Base-by-base conservation (phyloP, 2,329 filamentous ascomycete species). In the Fusarium sp. region DNA sequence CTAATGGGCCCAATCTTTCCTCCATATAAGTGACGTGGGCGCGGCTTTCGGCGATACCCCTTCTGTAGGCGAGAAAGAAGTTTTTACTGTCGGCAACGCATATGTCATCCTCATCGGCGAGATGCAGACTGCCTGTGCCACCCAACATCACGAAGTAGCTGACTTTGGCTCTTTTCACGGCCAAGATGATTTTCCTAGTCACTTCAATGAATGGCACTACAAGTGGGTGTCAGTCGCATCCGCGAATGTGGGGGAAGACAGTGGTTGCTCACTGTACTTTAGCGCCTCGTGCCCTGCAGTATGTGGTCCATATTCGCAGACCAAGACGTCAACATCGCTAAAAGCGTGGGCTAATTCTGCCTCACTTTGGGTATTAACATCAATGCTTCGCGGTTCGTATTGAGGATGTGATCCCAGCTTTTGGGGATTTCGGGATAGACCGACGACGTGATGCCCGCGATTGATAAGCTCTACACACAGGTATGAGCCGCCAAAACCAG, bases 111-210 rank as follows among this genome's bases (percentile, higher is more conserved):
- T n/a, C n/a, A n/a, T n/a, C n/a, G n/a, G 44, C 42, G 8, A 64
- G 13, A 24, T 64, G 56, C 6, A 60, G 37, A 35, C 37, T 44
- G 10, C 56, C 56, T 7, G 29, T 18, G 24, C 61, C 61, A 10
- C 56, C 61, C 6, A 64, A 21, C 61, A 64, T 64, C 18, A 64
- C 31, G 20, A 64, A 64, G 35, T 64, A 64, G n/a, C 44, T 48
- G 8, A 64, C 44, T 29, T 44, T 29, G 15, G 56, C 44, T 21
- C 16, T 16, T 11, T 64, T 64, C 4, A 46, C 39, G 11, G 49
- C 49, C 20, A 64, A 13, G 15, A 64, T 46, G 9, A 60, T 64
- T 26, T 56, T 60, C 16, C 56, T 11, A 5, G 50, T 35, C 15
- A 21, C 11, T 41, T 64, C 56, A 2, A 60, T 38, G n/a, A 58